A percentile compares a stretch with the other conserved stretches of the same genome.
phyloP scores from a whole-genome alignment of 225 moss, liverwort and hornwort species.

The Pseudisothecium myosuroides region DNA sequence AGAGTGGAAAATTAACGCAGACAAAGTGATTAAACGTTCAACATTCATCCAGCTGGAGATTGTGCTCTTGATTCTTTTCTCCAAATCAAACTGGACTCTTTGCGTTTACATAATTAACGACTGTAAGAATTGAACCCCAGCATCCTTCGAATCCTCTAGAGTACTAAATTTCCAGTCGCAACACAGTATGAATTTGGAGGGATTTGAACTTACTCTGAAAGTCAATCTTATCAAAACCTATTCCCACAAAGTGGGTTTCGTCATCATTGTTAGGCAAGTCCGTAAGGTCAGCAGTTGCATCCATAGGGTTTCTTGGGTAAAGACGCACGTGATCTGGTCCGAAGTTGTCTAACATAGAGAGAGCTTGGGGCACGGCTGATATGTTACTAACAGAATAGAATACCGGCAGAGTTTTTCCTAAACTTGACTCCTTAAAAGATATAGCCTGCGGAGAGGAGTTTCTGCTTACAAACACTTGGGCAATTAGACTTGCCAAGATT shows the following conservation, averaged over 20 bases:
- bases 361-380: constrained; percentile 32
- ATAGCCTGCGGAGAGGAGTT: constrained; percentile 32
- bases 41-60: not conserved
- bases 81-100: not conserved
- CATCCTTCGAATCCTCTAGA: not conserved
- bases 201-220: constrained; percentile 45
- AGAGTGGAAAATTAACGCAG: not conserved
- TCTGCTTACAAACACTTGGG: constrained; percentile 47
- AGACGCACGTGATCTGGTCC: constrained; percentile 52
- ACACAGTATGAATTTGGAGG: not conserved
- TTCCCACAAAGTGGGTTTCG: constrained; percentile 44
- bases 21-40: not conserved
- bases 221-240: constrained; percentile 69
- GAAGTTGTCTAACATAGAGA: constrained; percentile 40
- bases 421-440: constrained; percentile 30
- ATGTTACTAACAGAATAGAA: constrained; percentile 43
- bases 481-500: constrained; percentile 47
- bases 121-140: not conserved
- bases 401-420: constrained; percentile 66
- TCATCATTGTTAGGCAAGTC: constrained; percentile 43
- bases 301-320: constrained; percentile 29
- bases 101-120: not conserved
- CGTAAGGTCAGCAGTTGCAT: constrained; percentile 37
- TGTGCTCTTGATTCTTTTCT: not conserved
- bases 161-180: not conserved